These are phyloP conservation scores for Dalbergia oliveri DNA, from an alignment of 306 rosid genomes.

Conservation along the genomic window DNA sequence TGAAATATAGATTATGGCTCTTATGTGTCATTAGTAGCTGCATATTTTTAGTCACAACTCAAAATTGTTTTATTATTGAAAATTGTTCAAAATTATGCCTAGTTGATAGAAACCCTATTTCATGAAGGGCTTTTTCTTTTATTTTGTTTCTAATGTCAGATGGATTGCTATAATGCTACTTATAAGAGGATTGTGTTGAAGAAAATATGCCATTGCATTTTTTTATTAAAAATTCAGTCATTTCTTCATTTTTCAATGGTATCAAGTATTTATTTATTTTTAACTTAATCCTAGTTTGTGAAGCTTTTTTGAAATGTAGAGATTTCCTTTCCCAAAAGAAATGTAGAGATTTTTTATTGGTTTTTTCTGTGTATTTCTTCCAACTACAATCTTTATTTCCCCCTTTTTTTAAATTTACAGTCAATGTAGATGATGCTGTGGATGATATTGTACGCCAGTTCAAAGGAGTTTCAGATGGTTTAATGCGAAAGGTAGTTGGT, in stretches of 20 bases:
- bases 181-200: slow-evolving; percentile 26
- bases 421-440: slow-evolving; percentile 93
- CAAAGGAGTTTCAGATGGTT: slow-evolving; percentile 94
- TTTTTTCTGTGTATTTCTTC: slow-evolving; percentile 20
- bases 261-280: slow-evolving; percentile 28
- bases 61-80: slow-evolving; percentile 32
- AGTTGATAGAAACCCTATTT: slow-evolving; percentile 32
- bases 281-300: background rate
- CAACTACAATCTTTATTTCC: slow-evolving; percentile 23
- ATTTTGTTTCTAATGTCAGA: slow-evolving; percentile 22
- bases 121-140: slow-evolving; percentile 31
- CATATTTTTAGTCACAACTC: slow-evolving; percentile 56
- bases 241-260: slow-evolving; percentile 18
- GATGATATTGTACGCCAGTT: slow-evolving; percentile 96
- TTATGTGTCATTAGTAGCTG: slow-evolving; percentile 33
- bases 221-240: background rate
- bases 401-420: slow-evolving; percentile 50
- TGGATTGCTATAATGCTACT: slow-evolving; percentile 14
- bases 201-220: slow-evolving; percentile 15
- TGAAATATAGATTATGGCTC: slow-evolving; percentile 35
- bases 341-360: background rate
- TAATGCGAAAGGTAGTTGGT: slow-evolving; percentile 75
- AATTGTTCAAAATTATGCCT: background rate
- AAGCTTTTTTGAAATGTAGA: slow-evolving; percentile 8
- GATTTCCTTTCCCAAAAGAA: background rate